These are phyloP conservation scores for Penstemon eatonii DNA, from an alignment of 257 asterid species.

Conservation along the genomic window DNA sequence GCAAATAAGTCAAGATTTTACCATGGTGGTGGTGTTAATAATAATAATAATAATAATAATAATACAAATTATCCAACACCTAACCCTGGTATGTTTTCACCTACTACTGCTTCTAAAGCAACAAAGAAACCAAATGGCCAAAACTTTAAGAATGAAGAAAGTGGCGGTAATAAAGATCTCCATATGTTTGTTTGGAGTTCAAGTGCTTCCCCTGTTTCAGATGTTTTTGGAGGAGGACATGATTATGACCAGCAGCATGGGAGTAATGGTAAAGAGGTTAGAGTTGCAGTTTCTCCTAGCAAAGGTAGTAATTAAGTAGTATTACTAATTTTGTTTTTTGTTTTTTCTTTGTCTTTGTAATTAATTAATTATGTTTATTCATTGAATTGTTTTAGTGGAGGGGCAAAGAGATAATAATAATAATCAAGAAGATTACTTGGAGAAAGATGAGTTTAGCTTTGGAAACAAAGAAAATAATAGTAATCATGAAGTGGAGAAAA, in stretches of 20 bases:
- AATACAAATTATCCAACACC: slow-evolving; percentile 55
- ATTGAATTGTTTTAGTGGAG: slow-evolving; percentile 22
- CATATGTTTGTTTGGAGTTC: slow-evolving; percentile 52
- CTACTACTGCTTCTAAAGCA: slow-evolving; percentile 12
- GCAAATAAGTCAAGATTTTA: slow-evolving; percentile 44
- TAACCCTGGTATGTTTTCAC: slow-evolving; percentile 64
- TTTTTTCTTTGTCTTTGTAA: background rate
- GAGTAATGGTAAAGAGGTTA: slow-evolving; percentile 27
- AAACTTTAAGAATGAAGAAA: background rate
- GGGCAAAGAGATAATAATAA: slow-evolving; percentile 27
- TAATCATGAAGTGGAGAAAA: slow-evolving; percentile 41
- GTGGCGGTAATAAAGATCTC: slow-evolving; percentile 35
- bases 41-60: background rate
- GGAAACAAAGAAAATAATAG: slow-evolving; percentile 27
- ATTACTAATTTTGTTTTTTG: background rate
- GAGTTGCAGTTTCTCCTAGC: slow-evolving; percentile 27
- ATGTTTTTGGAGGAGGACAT: slow-evolving; percentile 34
- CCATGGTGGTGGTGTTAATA: slow-evolving; percentile 20
- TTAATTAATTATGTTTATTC: background rate
- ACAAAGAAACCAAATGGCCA: slow-evolving; percentile 30
- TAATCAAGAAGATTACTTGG: slow-evolving; percentile 27
- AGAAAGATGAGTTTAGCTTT: slow-evolving; percentile 37
- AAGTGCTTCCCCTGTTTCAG: slow-evolving; percentile 46
- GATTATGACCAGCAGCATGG: slow-evolving; percentile 24
- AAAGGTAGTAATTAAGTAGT: slow-evolving; percentile 21